phyloP scores from a whole-genome alignment of 768 basidiomycete genomes.

The Mycena vitilis region DNA sequence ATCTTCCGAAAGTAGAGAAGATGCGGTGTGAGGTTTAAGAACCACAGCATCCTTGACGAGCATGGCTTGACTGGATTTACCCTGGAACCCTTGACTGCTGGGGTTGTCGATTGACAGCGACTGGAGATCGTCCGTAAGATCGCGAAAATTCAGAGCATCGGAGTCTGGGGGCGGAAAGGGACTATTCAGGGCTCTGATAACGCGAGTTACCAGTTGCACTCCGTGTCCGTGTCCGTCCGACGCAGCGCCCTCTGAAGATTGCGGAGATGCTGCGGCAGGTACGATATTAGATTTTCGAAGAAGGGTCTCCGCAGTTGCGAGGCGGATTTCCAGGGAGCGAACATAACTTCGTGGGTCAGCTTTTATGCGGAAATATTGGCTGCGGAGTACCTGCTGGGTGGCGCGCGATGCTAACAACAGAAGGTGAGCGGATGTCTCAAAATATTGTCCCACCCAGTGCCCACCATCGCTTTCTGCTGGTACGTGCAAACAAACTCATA shows the following conservation, averaged over 20 bases:
- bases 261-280: background rate
- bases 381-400: constrained; percentile 2
- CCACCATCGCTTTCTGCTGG: constrained; percentile 47
- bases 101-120: constrained; percentile 29
- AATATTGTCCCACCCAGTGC: constrained; percentile 47
- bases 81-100: constrained; percentile 40
- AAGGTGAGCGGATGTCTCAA: background rate
- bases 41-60: constrained; percentile 50
- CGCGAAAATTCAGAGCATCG: constrained; percentile 25
- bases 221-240: background rate
- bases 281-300: background rate
- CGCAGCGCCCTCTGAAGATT: background rate
- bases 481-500: constrained; percentile 59
- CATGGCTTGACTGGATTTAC: constrained; percentile 45
- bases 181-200: constrained; percentile 16
- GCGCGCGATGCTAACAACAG: background rate
- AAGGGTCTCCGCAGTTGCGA: constrained; percentile 25
- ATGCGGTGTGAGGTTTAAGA: constrained; percentile 47
- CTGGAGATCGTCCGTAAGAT: constrained; percentile 20
- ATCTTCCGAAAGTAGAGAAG: background rate
- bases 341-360: constrained; percentile 16
- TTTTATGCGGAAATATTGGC: background rate
- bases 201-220: constrained; percentile 4
- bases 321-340: constrained; percentile 22
- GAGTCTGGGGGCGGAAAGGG: constrained; percentile 19